Evolutionary conservation across 1,284 basidiomycete genomes (phyloP), one percentile per base, ranked within the genome.

Genomic region (Ceratobasidium sp.): DNA sequence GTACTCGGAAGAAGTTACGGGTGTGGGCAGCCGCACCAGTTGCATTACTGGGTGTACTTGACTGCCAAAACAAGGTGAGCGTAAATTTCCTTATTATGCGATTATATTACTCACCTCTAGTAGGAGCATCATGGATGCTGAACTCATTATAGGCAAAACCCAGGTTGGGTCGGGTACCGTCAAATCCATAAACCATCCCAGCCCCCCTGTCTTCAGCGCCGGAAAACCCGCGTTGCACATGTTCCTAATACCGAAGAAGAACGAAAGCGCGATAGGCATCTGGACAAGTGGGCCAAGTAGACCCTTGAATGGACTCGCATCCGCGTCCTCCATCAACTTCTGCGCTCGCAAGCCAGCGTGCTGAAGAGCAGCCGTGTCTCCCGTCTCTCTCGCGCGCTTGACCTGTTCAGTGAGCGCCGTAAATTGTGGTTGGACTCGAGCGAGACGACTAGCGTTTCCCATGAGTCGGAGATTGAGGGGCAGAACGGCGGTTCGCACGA

Each of bases 171-270:
- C 95, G 2, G 89, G 80, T 0, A 86, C 80, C 0, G 94, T 94
- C 73, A 99, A 81, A 80, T 98, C 92, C 0, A 88, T 88, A 44
- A 97, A 82, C 85, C 91, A 91, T 52, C 82, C 84, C 18, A 96
- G 82, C 0, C 96, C 96, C 73, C 94, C 96, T 75, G 88, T 83
- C 76, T 88, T 86, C 77, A 98, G 82, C 80, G 92, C 91, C 54
- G 86, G 84, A 35, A 97, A 79, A 0, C 92, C 93, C 28, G 90
- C 81, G 59, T 85, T 83, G 73, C 91, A 91, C 83, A 98, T 86
- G 46, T 83, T 83, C 79, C 89, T 88, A 58, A 98, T 81, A 16
- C 89, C 95, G 76, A 96, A 91, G 86, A 98, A 99, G 83, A 95
- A 85, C 32, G 91, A 89, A 59, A 98, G 83, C 75, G 94, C 92